Conservation (phyloP, 2,329 filamentous ascomycete species). For the Onygenales sp. region DNA sequence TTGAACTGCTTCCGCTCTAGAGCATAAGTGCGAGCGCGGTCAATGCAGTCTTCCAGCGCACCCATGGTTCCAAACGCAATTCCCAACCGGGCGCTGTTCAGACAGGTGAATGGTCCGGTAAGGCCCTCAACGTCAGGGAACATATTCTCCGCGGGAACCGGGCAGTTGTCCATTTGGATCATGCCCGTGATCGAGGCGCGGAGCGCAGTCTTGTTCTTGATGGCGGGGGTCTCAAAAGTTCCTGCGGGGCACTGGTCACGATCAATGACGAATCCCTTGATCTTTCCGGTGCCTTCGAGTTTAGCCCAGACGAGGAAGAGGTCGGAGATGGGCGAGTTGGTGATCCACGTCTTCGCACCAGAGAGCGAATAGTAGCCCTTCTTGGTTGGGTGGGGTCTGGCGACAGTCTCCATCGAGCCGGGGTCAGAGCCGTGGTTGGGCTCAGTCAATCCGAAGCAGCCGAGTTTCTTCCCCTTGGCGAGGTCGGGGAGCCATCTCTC, state of each 20-base stretch:
- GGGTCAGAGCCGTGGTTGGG: conserved; percentile 90
- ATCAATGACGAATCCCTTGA: conserved; percentile 85
- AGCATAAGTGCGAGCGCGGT: conserved; percentile 72
- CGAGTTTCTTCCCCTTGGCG: conserved; percentile 72
- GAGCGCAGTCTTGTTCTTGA: conserved; percentile 93
- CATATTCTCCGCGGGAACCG: conserved; percentile 86
- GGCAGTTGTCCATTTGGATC: conserved; percentile 89
- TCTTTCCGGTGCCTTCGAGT: conserved; percentile 82
- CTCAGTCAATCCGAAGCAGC: conserved; percentile 83
- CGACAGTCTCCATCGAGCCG: conserved; percentile 79
- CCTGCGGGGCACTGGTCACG: conserved; percentile 74
- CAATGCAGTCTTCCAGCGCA: conserved; percentile 84
- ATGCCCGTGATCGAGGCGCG: conserved; percentile 92
- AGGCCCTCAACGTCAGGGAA: conserved; percentile 84
- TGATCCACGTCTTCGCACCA: conserved; percentile 91
- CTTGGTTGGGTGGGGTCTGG: conserved; percentile 75
- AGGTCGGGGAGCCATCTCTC: conserved; percentile 70
- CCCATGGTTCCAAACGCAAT: conserved; percentile 93
- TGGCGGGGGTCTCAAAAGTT: conserved; percentile 78
- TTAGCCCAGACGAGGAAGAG: conserved; percentile 88
- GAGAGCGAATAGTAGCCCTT: conserved; percentile 71
- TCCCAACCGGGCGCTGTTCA: conserved; percentile 88
- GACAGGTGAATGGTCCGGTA: conserved; percentile 79
- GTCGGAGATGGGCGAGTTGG: conserved; percentile 83
- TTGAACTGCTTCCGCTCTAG: conserved; percentile 94